Percentiles rank a stretch among this genome's conserved stretches.
Conservation (phyloP, 1,284 basidiomycete species). For the Tylopilus orsonianus region DNA sequence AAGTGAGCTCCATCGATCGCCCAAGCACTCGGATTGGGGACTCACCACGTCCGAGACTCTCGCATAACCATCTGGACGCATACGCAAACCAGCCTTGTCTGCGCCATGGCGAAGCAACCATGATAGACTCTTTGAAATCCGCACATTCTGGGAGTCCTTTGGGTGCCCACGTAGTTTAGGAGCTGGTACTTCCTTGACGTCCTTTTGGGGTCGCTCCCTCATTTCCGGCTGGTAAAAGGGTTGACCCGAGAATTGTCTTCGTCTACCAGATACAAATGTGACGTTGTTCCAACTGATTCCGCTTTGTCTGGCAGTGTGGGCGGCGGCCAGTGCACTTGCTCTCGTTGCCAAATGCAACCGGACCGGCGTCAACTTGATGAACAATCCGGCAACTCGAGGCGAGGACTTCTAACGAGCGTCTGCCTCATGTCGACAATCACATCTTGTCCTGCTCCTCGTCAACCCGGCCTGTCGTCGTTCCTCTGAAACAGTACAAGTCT, state of each 20-base stretch:
- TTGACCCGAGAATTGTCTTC: constrained; percentile 6
- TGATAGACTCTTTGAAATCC: constrained; percentile 60
- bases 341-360: constrained; percentile 7
- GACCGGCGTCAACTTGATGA: background rate
- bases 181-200: constrained; percentile 16
- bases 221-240: constrained; percentile 12
- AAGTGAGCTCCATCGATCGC: constrained; percentile 6
- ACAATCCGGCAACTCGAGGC: too few species aligned
- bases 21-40: constrained; percentile 1
- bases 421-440: background rate
- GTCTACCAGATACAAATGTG: background rate
- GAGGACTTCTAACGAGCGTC: too few species aligned
- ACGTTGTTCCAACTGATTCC: background rate
- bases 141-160: constrained; percentile 24
- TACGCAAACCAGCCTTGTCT: constrained; percentile 52
- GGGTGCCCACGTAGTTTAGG: constrained; percentile 30
- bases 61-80: constrained; percentile 69
- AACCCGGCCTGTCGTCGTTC: background rate
- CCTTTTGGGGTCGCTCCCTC: constrained; percentile 8
- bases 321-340: too few species aligned
- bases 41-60: constrained; percentile 60
- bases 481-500: constrained; percentile 22
- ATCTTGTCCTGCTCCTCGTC: constrained; percentile 12
- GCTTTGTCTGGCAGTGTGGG: background rate
- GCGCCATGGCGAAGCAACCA: constrained; percentile 75